A percentile compares a stretch with the other conserved stretches of the same genome.
These are phyloP conservation scores for Malassezia globosa DNA, from an alignment of 1,284 basidiomycete species.

Conservation along the genomic window DNA sequence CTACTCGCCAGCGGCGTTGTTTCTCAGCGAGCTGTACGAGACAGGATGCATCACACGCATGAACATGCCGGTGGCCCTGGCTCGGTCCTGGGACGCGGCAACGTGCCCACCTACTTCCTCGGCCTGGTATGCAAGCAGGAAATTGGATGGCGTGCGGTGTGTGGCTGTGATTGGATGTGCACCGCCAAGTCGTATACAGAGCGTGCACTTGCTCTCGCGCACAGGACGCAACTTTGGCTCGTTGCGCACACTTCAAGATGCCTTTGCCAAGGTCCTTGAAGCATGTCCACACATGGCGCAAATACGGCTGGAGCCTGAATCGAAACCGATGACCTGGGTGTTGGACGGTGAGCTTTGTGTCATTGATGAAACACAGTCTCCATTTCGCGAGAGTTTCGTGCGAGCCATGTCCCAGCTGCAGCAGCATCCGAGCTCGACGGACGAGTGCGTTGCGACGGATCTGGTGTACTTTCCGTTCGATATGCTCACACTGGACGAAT, in stretches of 20 bases:
- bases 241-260: too few relatives aligned
- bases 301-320: too few relatives aligned
- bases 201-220: too few relatives aligned
- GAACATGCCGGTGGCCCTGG: slow-evolving; percentile 23
- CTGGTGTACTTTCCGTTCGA: slow-evolving; percentile 31
- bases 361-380: slow-evolving; percentile 12
- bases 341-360: slow-evolving; percentile 34
- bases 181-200: too few relatives aligned
- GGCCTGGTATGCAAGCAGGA: slow-evolving; percentile 27
- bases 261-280: not conserved
- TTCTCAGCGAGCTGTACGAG: too few relatives aligned
- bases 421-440: slow-evolving; percentile 20
- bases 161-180: slow-evolving; percentile 18
- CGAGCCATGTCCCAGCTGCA: slow-evolving; percentile 18
- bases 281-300: not conserved
- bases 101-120: slow-evolving; percentile 13
- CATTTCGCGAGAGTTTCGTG: slow-evolving; percentile 21
- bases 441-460: slow-evolving; percentile 9
- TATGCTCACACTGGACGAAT: slow-evolving; percentile 25
- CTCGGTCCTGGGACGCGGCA: slow-evolving; percentile 2
- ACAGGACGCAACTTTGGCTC: too few relatives aligned
- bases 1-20: too few relatives aligned
- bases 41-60: too few relatives aligned
- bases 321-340: too few relatives aligned
- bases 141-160: slow-evolving; percentile 33